phyloP scores from a whole-genome alignment of 140 eudicot genomes.

The Ambrosia hybrid region DNA sequence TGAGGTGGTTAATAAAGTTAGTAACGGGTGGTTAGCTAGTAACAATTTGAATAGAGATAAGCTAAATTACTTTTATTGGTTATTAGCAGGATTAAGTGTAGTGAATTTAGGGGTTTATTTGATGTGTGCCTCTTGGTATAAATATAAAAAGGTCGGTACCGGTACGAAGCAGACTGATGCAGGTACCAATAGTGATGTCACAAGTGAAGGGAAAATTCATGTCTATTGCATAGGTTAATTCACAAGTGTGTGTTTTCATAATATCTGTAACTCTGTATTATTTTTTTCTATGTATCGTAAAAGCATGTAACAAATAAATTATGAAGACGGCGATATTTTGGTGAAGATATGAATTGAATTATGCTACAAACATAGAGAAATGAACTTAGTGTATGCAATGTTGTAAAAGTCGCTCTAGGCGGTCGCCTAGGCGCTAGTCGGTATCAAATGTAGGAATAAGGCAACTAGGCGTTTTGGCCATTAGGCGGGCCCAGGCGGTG shows the following conservation, averaged over 20 bases:
- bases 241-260: conserved; percentile 8
- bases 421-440: too few species aligned
- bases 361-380: not conserved
- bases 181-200: conserved; percentile 20
- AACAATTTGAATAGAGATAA: conserved; percentile 70
- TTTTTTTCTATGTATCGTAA: conserved; percentile 4
- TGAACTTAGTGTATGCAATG: not conserved
- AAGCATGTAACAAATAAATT: conserved; percentile 1
- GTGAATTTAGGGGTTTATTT: conserved; percentile 65
- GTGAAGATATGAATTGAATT: conserved; percentile 5
- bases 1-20: conserved; percentile 66
- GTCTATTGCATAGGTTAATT: conserved; percentile 27
- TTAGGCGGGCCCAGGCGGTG: too few species aligned
- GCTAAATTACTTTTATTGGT: conserved; percentile 66
- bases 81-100: conserved; percentile 56
- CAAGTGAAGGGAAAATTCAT: conserved; percentile 25
- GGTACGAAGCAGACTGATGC: conserved; percentile 38
- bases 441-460: too few species aligned
- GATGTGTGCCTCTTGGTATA: conserved; percentile 71
- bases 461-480: too few species aligned
- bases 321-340: not conserved
- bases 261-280: conserved; percentile 16
- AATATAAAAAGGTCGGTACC: conserved; percentile 45
- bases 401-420: too few species aligned
- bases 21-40: conserved; percentile 73